Evolutionary conservation across 306 rosid genomes (phyloP).

Genomic region (Hippophae gyantsensis): DNA sequence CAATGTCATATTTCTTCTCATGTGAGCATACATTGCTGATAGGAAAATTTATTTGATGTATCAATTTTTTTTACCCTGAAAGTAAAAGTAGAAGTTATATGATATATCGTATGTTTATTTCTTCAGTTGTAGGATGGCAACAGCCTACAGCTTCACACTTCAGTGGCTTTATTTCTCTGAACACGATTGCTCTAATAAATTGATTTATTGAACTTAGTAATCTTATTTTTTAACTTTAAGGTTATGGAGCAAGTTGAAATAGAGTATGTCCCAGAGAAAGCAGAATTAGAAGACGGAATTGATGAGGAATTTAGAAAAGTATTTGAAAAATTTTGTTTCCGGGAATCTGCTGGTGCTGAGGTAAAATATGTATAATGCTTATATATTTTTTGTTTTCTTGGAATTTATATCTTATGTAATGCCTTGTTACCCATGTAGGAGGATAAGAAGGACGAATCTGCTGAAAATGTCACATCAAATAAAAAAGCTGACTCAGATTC

Average conservation of each 20-base stretch:
- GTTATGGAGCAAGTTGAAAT: constrained; percentile 59
- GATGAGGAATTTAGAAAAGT: constrained; percentile 81
- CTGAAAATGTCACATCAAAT: constrained; percentile 40
- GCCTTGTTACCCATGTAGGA: constrained; percentile 32
- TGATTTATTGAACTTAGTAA: not conserved
- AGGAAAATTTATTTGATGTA: too few relatives aligned
- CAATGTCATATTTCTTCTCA: too few relatives aligned
- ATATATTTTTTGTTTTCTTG: too few relatives aligned
- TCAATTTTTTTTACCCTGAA: too few relatives aligned
- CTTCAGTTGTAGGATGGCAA: too few relatives aligned
- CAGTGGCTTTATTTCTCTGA: too few relatives aligned
- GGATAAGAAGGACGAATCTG: constrained; percentile 61
- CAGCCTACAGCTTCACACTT: too few relatives aligned
- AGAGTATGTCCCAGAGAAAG: constrained; percentile 81
- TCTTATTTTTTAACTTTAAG: constrained; percentile 28
- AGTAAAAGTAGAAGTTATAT: too few relatives aligned
- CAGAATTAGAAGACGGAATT: constrained; percentile 58
- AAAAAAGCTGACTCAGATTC: constrained; percentile 81
- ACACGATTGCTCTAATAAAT: not conserved
- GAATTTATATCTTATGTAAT: not conserved
- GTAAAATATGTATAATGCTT: constrained; percentile 18
- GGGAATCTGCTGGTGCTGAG: constrained; percentile 45
- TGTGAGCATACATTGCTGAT: too few relatives aligned
- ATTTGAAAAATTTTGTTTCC: constrained; percentile 69
- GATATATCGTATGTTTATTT: too few relatives aligned